Evolutionary conservation across 192 early-diverging fungal genomes (phyloP).

Genomic region (Backusella morwellensis): DNA sequence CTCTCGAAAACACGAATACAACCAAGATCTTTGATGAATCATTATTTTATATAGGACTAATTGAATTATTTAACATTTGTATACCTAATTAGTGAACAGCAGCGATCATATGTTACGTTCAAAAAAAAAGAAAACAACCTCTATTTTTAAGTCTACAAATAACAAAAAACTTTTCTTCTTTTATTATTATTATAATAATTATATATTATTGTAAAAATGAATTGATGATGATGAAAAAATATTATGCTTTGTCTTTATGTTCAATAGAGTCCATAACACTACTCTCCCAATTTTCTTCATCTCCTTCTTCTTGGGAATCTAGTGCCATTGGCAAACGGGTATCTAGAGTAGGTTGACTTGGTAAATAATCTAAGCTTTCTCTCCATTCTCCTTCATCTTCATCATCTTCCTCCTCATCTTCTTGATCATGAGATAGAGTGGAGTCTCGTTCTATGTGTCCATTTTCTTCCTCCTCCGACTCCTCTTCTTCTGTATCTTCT

Average conservation of each 20-base stretch:
- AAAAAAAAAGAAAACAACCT: background rate
- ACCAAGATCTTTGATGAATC: background rate
- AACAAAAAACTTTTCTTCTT: background rate
- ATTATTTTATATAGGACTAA: background rate
- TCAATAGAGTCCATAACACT: slow-evolving; percentile 1
- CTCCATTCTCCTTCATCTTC: background rate
- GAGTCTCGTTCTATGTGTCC: background rate
- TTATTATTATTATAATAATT: slow-evolving; percentile 1
- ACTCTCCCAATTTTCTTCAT: background rate
- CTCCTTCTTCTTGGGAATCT: background rate
- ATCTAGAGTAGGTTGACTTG: background rate
- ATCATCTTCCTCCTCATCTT: background rate
- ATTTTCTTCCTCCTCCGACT: background rate
- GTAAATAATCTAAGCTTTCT: slow-evolving; percentile 10
- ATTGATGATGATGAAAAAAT: background rate
- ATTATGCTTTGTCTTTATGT: background rate
- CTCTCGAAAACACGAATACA: background rate
- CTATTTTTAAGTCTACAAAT: background rate
- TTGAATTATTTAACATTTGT: background rate
- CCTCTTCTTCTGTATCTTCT: background rate
- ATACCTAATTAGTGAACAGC: background rate
- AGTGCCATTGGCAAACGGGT: slow-evolving; percentile 3
- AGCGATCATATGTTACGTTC: background rate
- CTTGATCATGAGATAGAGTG: background rate
- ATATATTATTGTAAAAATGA: background rate